Conservation (phyloP, 768 basidiomycete genomes). For the Kwoniella heveanensis region DNA sequence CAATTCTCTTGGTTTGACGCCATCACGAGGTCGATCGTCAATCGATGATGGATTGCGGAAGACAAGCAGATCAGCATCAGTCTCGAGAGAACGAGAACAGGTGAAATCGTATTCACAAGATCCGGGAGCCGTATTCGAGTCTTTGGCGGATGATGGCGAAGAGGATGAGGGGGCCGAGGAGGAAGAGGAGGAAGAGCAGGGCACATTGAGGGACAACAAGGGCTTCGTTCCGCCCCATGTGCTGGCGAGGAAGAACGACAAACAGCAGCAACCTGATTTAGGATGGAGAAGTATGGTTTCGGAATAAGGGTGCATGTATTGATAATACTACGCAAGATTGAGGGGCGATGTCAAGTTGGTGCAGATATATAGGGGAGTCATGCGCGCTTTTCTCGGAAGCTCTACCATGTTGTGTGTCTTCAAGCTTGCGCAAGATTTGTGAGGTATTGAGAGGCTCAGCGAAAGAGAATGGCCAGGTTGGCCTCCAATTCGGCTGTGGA, state of each 20-base stretch:
- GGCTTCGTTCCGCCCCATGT: conserved; percentile 54
- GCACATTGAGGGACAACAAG: conserved; percentile 38
- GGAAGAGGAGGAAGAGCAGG: conserved; percentile 36
- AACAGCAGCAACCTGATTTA: conserved; percentile 26
- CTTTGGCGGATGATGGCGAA: conserved; percentile 36
- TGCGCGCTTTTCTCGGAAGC: no score
- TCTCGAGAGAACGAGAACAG: conserved; percentile 40
- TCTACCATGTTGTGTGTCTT: no score
- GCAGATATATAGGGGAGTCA: no score
- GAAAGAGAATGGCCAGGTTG: no score
- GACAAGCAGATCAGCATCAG: conserved; percentile 27
- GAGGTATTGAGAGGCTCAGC: no score
- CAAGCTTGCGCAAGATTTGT: no score
- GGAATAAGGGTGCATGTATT: conserved; percentile 12
- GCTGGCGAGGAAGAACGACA: conserved; percentile 31
- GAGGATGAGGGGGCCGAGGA: conserved; percentile 33
- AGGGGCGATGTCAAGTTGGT: background rate
- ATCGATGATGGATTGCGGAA: background rate
- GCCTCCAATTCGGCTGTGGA: no score
- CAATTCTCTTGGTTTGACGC: conserved; percentile 34
- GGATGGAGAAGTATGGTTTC: conserved; percentile 46
- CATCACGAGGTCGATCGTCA: conserved; percentile 10
- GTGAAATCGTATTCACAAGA: conserved; percentile 41
- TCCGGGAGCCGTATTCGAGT: conserved; percentile 51
- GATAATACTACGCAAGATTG: background rate